Evolutionary conservation across 2,329 filamentous ascomycete genomes (phyloP).

Genomic region (Colletotrichum brevisporum): DNA sequence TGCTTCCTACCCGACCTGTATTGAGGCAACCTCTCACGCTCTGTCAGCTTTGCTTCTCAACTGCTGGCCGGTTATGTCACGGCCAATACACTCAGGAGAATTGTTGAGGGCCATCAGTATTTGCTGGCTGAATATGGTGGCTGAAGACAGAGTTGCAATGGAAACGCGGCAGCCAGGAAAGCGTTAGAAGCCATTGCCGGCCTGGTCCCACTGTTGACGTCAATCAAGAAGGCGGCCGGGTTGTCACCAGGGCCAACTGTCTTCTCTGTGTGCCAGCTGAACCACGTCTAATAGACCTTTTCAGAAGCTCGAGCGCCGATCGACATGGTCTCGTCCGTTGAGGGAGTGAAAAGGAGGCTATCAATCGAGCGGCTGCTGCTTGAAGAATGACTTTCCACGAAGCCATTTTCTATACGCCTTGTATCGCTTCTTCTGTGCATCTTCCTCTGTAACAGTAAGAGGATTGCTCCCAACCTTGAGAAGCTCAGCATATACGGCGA

Average conservation of each 20-base stretch:
- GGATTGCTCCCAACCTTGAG: slow-evolving; percentile 84
- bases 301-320: slow-evolving; percentile 12
- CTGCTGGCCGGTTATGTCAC: slow-evolving; percentile 77
- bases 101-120: slow-evolving; percentile 73
- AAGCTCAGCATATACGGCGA: slow-evolving; percentile 82
- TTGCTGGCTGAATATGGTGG: slow-evolving; percentile 73
- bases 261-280: slow-evolving; percentile 51
- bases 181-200: slow-evolving; percentile 53
- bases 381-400: slow-evolving; percentile 94
- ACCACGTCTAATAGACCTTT: slow-evolving; percentile 44
- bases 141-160: slow-evolving; percentile 49
- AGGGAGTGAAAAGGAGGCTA: background rate
- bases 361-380: slow-evolving; percentile 81
- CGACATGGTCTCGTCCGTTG: background rate
- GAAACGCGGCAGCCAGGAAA: slow-evolving; percentile 16
- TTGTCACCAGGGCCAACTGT: slow-evolving; percentile 47
- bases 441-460: slow-evolving; percentile 88
- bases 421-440: slow-evolving; percentile 92
- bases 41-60: slow-evolving; percentile 71
- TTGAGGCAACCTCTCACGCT: slow-evolving; percentile 66
- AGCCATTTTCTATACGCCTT: slow-evolving; percentile 98
- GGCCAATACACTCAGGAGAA: slow-evolving; percentile 70
- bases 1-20: slow-evolving; percentile 64
- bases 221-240: slow-evolving; percentile 39
- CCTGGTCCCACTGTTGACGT: slow-evolving; percentile 52